Evolutionary conservation across 352 stramenopile genomes (phyloP), one percentile per base, ranked within the genome.

Genomic region (Phytophthora cryptogea): DNA sequence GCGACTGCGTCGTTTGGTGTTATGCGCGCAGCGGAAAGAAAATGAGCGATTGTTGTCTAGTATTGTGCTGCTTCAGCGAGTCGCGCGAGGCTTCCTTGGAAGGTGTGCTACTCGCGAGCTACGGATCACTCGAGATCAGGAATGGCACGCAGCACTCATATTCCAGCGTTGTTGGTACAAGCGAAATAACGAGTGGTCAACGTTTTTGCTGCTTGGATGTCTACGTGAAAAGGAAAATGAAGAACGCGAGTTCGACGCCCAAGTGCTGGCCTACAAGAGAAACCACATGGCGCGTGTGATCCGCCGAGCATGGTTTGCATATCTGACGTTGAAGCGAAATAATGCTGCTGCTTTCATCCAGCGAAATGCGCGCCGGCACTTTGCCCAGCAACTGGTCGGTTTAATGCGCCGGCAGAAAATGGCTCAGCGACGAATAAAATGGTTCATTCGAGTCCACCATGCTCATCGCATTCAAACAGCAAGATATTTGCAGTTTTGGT

Each of bases 121-220:
- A 11, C 70, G 67, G 5, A 41, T 46, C 1, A 39, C 73, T 27
- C 50, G 66, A 7, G 70, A 82, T 2, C 66, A 80, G 11, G 66
- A 74, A 37, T 87, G 89, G 57, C 71, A 80, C 31, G 82, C 86
- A 3, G 83, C 83, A 2, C 54, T 95, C 3, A 59, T 88, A 1
- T 76, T 93, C 6, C 86, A 95, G 43, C 80, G 86, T 20, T 79
- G 71, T 9, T 95, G 86, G 86, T 95, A 95, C 46, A 80, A 57
- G 9, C 80, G 76, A 30, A 92, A 91, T 50, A 89, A 90, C 56
- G 86, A 95, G 42, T 92, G 80, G 72, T 92, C 83, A 14, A 94
- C 84, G 16, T 94, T 94, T 52, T 50, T 95, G 11, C 55, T 95
- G 11, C 76, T 95, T 6, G 84, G 84, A 4, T 94, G 84, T 64